Evolutionary conservation across 176 grass and related monocot genomes (phyloP).

Genomic region (Triticum turgidum): DNA sequence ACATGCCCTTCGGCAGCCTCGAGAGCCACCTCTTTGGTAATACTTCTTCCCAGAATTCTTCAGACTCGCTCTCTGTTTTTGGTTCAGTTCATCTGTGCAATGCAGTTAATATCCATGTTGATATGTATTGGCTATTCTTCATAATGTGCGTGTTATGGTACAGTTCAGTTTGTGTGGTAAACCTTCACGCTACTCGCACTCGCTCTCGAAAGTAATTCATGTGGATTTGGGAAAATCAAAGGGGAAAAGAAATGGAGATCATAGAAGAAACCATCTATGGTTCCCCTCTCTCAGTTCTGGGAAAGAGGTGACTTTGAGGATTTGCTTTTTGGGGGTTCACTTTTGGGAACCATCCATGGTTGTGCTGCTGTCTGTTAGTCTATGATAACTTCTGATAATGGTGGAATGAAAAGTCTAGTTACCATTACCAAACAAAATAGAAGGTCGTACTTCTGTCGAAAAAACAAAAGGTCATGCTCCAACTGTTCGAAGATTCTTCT

Average conservation of each 20-base stretch:
- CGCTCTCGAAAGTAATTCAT: not conserved
- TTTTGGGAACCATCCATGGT: not conserved
- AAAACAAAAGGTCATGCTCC: not conserved
- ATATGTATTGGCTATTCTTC: not conserved
- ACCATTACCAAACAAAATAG: not conserved
- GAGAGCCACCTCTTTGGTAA: slow-evolving; percentile 88
- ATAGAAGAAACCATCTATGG: not conserved
- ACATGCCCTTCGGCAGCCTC: slow-evolving; percentile 90
- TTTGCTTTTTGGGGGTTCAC: not conserved
- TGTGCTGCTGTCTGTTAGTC: not conserved
- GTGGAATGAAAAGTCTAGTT: not conserved
- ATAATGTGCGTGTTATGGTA: not conserved
- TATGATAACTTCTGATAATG: not conserved
- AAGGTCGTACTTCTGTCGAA: not conserved
- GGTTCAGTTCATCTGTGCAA: not conserved
- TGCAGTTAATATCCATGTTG: not conserved
- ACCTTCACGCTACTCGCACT: not conserved
- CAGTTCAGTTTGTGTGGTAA: not conserved
- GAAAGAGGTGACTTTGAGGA: not conserved
- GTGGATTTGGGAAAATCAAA: not conserved
- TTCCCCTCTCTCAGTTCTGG: not conserved
- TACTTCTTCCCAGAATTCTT: slow-evolving; percentile 7
- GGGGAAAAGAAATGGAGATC: not conserved
- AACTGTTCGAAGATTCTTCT: not conserved
- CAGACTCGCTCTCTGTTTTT: not conserved